These are phyloP conservation scores for Physcomitrellopsis africana DNA, from an alignment of 225 moss, liverwort and hornwort species.

Conservation along the genomic window DNA sequence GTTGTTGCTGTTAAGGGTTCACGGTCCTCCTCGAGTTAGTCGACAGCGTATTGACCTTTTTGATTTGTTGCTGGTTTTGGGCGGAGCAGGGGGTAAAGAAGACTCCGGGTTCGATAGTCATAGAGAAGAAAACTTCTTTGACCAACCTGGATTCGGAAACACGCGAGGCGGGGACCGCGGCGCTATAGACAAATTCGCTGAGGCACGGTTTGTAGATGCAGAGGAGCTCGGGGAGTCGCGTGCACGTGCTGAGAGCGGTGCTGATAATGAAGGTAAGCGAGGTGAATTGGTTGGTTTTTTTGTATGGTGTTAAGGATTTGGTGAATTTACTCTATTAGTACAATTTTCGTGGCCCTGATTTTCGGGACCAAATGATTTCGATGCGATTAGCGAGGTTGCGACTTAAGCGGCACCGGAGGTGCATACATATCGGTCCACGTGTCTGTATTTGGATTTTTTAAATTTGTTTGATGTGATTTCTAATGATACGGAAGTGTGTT, in stretches of 20 bases:
- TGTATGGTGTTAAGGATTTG: not conserved
- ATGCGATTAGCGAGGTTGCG: no score
- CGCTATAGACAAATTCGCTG: constrained; percentile 63
- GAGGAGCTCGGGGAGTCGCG: constrained; percentile 71
- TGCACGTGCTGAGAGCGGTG: constrained; percentile 35
- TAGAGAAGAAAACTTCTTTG: constrained; percentile 92
- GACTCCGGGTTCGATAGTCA: constrained; percentile 82
- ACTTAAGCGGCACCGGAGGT: no score
- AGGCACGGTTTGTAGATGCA: constrained; percentile 70
- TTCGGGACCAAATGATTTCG: no score
- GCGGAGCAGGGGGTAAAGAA: constrained; percentile 62
- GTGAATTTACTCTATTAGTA: no score
- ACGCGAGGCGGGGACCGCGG: constrained; percentile 59
- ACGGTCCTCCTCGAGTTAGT: no score
- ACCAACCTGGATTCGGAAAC: constrained; percentile 68
- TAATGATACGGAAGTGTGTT: not conserved
- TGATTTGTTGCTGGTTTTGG: constrained; percentile 2
- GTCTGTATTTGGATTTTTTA: no score
- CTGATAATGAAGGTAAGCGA: constrained; percentile 55
- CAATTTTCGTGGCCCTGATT: no score
- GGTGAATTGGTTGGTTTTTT: not conserved
- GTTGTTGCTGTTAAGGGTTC: not conserved
- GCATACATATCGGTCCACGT: no score
- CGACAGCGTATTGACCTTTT: not conserved
- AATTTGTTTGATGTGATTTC: no score